Base-by-base conservation (phyloP, 176 grass and related monocot genomes). In the Ensete glaucum region DNA sequence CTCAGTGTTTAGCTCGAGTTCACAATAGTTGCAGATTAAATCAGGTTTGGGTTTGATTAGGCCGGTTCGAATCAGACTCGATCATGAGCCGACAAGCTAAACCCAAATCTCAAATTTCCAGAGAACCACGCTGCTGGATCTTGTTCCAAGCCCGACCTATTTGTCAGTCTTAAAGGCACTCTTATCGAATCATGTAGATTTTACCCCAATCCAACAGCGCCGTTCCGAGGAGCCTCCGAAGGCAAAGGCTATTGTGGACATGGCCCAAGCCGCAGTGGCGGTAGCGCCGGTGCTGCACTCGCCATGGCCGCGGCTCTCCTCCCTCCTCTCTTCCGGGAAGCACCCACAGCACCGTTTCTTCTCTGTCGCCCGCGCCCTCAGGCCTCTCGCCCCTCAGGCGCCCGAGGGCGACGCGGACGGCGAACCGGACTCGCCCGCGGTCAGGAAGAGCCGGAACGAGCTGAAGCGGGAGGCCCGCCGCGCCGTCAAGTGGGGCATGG, bases 401-500 rank as follows among this genome's bases (percentile, higher is more conserved):
- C 16, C 77, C 27, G 87, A 73, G 3, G 70, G 9, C 76, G 85
- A 88, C 62, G 86, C 80, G 7, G 25, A 76, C 15, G 82, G 79
- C 23, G 81, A 62, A 52, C 20, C 11, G 11, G 57, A 50, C 50
- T 24, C 3, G 8, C 23, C 77, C 27, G 77, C 15, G 26, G 71
- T 82, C 16, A 86, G 27, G 79, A 92, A 74, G 85, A 97, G 90
- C 78, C 88, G 82, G 29, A 97, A 89, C 80, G 90, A 88, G 55
- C 84, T 90, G 73, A 97, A 97, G 85, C 73, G 88, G 83, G 82
- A 93, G 66, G 94, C 94, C 1, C 88, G 84, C 50, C 90, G 94
- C 64, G 84, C 88, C 20, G 86, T 97, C 34, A 62, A 62, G 53
- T 97, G 94, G 94, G 94, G 90, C 3, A 88, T 98, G 85, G 90